Evolutionary conservation across 352 stramenopile genomes (phyloP), one percentile per base, ranked within the genome.

Genomic region (Phytophthora idaei): DNA sequence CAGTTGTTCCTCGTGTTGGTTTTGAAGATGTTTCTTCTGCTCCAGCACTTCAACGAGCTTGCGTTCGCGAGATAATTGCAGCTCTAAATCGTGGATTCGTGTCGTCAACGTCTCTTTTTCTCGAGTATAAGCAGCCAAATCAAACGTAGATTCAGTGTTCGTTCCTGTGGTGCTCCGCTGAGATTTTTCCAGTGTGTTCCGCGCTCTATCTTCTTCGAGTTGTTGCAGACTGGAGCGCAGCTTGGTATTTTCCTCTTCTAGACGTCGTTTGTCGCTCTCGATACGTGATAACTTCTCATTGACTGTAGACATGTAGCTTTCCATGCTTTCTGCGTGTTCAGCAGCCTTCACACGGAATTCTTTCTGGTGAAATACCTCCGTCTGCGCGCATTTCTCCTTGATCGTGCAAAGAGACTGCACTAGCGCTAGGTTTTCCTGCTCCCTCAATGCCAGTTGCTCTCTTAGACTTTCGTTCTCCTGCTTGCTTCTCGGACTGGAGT

Each of bases 371-470:
- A 58, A 27, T 52, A 28, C 36, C n/a, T 77, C 64, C 55, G 64
- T 62, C 31, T 74, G 59, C 12, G 65, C 70, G 29, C 55, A 75
- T 44, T 74, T 74, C 25, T 77, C 68, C 44, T 80, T 83, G 1
- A 78, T 70, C 6, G 62, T 61, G 21, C 68, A 79, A 3, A 90
- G 54, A 36, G 80, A 78, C 27, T 81, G 76, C 42, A 86, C 49
- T 9, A 90, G 70, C 4, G 71, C 45, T 2, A 77, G 50, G 17
- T 78, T 90, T 51, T 87, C 81, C 34, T 78, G 54, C 45, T 90
- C 76, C 37, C 71, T 56, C 1, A 62, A 71, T 0, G 73, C 48
- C 27, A 84, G 31, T 11, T 80, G 60, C 5, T 69, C 62, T 21
- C 51, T 62, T 8, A 79, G 32, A 15, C 31, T 32, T 25, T 67